A percentile compares a stretch with the other conserved stretches of the same genome.
Evolutionary conservation across 2,329 filamentous ascomycete species (phyloP).

Genomic region (Penicillium sp.): DNA sequence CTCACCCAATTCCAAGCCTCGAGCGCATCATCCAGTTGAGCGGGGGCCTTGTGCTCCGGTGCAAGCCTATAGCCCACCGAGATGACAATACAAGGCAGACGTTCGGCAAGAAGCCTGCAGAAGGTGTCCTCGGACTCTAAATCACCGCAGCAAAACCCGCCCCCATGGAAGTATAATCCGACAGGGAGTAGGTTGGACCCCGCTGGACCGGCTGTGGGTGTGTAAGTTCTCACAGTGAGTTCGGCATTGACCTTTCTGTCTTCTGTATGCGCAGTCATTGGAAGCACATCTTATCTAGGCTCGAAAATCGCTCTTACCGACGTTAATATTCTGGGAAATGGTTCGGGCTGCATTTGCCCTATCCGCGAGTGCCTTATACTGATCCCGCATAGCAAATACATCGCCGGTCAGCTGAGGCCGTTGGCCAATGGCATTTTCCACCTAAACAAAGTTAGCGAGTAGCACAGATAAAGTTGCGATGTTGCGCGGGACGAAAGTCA

Average conservation of each 20-base stretch:
- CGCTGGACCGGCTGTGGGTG: background rate
- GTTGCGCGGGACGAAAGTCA: background rate
- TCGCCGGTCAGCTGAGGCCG: background rate
- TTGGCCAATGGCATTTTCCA: background rate
- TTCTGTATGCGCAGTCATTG: background rate
- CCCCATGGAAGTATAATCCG: constrained; percentile 46
- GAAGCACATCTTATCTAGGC: background rate
- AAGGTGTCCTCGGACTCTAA: constrained; percentile 45
- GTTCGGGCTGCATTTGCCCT: background rate
- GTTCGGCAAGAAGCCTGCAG: constrained; percentile 40
- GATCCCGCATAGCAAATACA: background rate
- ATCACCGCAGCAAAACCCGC: constrained; percentile 44
- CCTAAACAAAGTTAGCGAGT: background rate
- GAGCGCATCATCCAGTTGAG: constrained; percentile 39
- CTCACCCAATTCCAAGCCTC: constrained; percentile 44
- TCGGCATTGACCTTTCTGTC: background rate
- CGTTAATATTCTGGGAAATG: background rate
- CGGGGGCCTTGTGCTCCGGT: constrained; percentile 31
- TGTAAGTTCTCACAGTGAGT: background rate
- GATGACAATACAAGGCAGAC: constrained; percentile 41
- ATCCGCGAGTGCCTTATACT: background rate
- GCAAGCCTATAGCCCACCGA: constrained; percentile 42
- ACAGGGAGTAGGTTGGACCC: constrained; percentile 34
- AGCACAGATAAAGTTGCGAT: background rate
- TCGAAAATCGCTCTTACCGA: background rate